These are phyloP conservation scores for Glycine latifolia DNA, from an alignment of 306 rosid genomes.

Conservation along the genomic window DNA sequence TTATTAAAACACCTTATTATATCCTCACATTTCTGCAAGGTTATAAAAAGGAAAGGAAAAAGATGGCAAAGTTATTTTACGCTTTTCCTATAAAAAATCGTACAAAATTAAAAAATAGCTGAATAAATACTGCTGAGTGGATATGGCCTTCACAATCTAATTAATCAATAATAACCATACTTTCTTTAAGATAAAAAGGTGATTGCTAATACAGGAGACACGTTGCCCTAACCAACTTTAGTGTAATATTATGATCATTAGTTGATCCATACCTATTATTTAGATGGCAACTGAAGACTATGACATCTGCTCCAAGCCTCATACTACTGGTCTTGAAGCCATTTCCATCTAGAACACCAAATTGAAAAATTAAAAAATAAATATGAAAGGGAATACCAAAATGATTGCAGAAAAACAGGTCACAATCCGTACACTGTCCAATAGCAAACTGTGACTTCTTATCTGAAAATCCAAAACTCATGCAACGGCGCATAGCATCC, in stretches of 20 bases:
- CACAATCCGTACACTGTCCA: constrained; percentile 76
- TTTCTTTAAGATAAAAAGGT: constrained; percentile 4
- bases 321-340: constrained; percentile 97
- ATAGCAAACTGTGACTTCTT: constrained; percentile 77
- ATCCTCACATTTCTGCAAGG: too few relatives aligned
- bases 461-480: constrained; percentile 97
- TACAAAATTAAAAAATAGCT: neutral
- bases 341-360: constrained; percentile 87
- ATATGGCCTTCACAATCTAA: constrained; percentile 4
- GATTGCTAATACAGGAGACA: neutral
- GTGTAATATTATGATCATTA: constrained; percentile 11
- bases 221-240: constrained; percentile 8
- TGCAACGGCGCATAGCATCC: constrained; percentile 80
- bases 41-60: too few relatives aligned
- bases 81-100: too few relatives aligned
- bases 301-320: constrained; percentile 98
- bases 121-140: neutral
- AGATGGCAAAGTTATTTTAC: too few relatives aligned
- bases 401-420: constrained; percentile 39
- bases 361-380: constrained; percentile 43
- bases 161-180: constrained; percentile 18
- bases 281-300: constrained; percentile 77
- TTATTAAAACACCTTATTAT: too few relatives aligned
- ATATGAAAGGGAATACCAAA: constrained; percentile 37
- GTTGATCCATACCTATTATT: constrained; percentile 64